These are phyloP conservation scores for Microdochium paspali DNA, from an alignment of 2,329 filamentous ascomycete genomes.

Conservation along the genomic window DNA sequence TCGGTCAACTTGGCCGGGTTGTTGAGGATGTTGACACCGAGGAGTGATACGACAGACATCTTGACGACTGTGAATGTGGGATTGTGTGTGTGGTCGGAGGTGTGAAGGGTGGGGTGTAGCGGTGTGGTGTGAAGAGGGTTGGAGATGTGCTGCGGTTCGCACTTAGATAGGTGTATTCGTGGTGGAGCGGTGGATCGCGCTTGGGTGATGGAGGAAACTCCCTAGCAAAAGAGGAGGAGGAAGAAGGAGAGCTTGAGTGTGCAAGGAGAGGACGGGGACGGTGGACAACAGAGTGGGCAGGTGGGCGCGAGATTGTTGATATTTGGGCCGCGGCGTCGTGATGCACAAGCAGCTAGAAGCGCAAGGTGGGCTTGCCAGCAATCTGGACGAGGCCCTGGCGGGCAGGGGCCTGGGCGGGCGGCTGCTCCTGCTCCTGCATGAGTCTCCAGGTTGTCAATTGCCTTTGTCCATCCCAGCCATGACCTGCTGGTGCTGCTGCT, in stretches of 20 bases:
- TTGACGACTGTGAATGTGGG: conserved; percentile 19
- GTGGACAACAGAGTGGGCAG: not conserved
- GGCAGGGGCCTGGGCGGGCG: not conserved
- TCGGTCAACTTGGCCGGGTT: conserved; percentile 92
- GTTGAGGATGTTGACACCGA: conserved; percentile 93
- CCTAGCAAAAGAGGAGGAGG: not conserved
- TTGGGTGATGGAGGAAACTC: not conserved
- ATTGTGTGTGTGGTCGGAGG: not conserved
- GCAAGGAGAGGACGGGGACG: not conserved
- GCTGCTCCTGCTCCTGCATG: not conserved
- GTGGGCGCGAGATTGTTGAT: not conserved
- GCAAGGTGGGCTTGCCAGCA: not conserved
- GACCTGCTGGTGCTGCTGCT: too few species aligned
- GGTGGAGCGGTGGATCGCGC: conserved; percentile 7
- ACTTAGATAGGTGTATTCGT: not conserved
- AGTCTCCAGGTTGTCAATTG: too few species aligned
- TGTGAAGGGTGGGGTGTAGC: conserved; percentile 5
- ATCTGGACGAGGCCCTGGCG: not conserved
- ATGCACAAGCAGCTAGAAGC: not conserved
- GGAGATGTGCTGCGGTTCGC: conserved; percentile 1
- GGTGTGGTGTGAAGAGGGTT: conserved; percentile 3
- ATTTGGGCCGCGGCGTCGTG: not conserved
- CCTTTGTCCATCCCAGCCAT: not conserved
- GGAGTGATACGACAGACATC: conserved; percentile 94
- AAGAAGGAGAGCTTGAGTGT: not conserved